Base-by-base conservation (phyloP, 768 basidiomycete genomes). In the Naganishia kalamii region DNA sequence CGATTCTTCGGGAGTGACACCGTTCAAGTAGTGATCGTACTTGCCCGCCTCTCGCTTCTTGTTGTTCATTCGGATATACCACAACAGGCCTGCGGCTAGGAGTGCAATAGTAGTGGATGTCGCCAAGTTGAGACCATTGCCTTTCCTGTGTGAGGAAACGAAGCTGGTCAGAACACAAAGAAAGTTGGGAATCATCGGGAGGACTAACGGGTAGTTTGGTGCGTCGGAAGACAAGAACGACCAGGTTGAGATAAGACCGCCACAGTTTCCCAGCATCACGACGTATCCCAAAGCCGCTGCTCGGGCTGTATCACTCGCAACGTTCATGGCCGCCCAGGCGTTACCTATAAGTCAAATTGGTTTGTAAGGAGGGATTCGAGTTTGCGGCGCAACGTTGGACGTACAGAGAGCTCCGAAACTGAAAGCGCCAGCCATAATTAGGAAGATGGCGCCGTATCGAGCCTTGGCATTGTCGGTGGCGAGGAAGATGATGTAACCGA, bases 201-300 rank as follows among this genome's bases (percentile, higher is more conserved):
- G 17, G 37, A 57, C 54, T 37, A 25, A 57, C 54, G 54, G 62
- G 49, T 66, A 66, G 23, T 60, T 50, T 40, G 65, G 65, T 11
- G 49, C 66, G 33, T 67, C 66, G 15, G 40, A 37, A 2, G 66
- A 51, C 33, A 67, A 43, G n/a, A 50, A 49, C 25, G 59, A 52
- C 66, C 66, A 67, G 43, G 66, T 67, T 15, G 49, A 43, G 43
- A 67, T 63, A 8, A 67, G 23, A 25, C 60, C 60, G 32, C 66
- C 66, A 17, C 47, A 64, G 29, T 64, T 71, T 15, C 74, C 71
- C 4, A 61, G n/a, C 62, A 71, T 61, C n/a, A 71, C 72, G 40
- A 59, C 66, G 13, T 46, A 50, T 1, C 67, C 73, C 25, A 74
- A 62, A 3, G 69, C 69, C 0, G 60, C 60, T 0, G 69, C 66